These are phyloP conservation scores for Fusarium circinatum DNA, from an alignment of 2,329 filamentous ascomycete species.

Conservation along the genomic window DNA sequence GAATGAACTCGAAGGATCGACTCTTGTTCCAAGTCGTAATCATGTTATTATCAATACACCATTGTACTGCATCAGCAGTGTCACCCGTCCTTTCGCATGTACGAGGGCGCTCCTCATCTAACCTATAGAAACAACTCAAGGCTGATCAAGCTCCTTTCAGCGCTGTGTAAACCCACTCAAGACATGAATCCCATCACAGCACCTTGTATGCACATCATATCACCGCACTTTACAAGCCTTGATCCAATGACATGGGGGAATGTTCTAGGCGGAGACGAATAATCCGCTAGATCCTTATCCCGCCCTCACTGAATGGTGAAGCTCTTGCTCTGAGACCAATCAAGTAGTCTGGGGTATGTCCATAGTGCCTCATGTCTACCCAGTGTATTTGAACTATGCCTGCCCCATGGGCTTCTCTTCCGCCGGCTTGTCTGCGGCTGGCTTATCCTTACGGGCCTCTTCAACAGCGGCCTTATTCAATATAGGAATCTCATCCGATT, in stretches of 20 bases:
- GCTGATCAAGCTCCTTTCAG: background rate
- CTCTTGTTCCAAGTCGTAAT: background rate
- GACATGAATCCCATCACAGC: constrained; percentile 4
- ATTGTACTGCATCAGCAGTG: constrained; percentile 1
- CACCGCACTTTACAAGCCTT: constrained; percentile 7
- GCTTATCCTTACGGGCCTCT: constrained; percentile 33
- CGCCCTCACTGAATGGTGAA: constrained; percentile 8
- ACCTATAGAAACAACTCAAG: background rate
- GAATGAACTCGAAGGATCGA: background rate
- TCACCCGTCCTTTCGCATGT: constrained; percentile 2
- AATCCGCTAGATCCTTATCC: constrained; percentile 1
- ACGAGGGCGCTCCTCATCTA: constrained; percentile 5
- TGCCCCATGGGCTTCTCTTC: constrained; percentile 9
- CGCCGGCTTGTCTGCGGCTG: constrained; percentile 16
- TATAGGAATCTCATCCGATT: constrained; percentile 30
- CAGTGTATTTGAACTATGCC: constrained; percentile 6
- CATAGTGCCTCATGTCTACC: constrained; percentile 8
- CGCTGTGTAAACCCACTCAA: background rate
- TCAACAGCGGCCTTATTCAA: constrained; percentile 32
- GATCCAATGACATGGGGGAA: background rate
- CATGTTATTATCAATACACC: constrained; percentile 24
- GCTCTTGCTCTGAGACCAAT: constrained; percentile 10
- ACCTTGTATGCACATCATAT: background rate
- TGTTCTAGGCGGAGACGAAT: background rate
- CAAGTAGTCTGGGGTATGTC: constrained; percentile 6